phyloP scores from a whole-genome alignment of 2,329 filamentous ascomycete species.

The Shiraia bambusicola region DNA sequence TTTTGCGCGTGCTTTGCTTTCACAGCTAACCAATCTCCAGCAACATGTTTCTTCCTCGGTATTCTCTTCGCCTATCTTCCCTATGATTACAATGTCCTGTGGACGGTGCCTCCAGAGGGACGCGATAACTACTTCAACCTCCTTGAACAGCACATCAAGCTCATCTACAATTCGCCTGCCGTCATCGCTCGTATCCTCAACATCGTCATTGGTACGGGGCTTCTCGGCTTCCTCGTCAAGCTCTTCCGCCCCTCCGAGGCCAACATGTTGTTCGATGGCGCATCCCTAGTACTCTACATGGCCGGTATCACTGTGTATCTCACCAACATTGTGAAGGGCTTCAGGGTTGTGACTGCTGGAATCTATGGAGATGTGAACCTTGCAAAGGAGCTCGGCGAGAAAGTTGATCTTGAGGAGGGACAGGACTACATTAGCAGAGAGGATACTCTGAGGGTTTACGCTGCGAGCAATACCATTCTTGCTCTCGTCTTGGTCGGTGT shows the following conservation, averaged over 20 bases:
- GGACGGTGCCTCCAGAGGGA: constrained; percentile 64
- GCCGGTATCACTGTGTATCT: constrained; percentile 92
- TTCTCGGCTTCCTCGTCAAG: constrained; percentile 88
- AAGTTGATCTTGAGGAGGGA: constrained; percentile 32
- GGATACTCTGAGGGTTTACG: constrained; percentile 86
- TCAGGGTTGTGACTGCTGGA: constrained; percentile 77
- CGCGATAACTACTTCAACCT: constrained; percentile 73
- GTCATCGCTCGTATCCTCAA: constrained; percentile 91
- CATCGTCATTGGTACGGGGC: constrained; percentile 85
- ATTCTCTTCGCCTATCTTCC: constrained; percentile 96
- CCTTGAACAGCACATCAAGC: constrained; percentile 85
- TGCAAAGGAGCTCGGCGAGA: constrained; percentile 34
- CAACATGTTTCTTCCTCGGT: constrained; percentile 93
- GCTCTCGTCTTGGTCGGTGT: constrained; percentile 91
- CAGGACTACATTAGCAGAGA: constrained; percentile 76
- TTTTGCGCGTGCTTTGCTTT: no score
- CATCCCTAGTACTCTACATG: constrained; percentile 70
- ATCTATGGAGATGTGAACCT: constrained; percentile 57
- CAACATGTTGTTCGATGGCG: constrained; percentile 91
- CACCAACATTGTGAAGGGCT: constrained; percentile 93
- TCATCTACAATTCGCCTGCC: constrained; percentile 87
- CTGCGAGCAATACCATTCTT: constrained; percentile 93
- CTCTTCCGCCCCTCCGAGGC: constrained; percentile 91
- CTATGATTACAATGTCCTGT: constrained; percentile 90
- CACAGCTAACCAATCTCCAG: constrained; percentile 33